Evolutionary conservation across 2,329 filamentous ascomycete species (phyloP).

Genomic region (Aureobasidium sp.): DNA sequence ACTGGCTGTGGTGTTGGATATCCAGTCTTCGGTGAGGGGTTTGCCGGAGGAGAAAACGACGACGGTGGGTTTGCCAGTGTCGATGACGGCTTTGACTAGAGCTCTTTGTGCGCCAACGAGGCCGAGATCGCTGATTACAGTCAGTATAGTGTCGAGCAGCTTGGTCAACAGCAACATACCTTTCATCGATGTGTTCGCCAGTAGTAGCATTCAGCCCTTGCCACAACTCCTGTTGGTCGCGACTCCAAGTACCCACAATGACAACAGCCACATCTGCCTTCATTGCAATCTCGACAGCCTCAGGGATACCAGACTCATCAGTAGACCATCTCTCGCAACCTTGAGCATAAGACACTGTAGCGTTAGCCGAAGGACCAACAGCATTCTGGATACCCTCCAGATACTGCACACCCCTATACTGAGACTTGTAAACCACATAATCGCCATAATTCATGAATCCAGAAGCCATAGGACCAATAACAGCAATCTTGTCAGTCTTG

Average conservation of each 20-base stretch:
- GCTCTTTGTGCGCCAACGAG: constrained; percentile 63
- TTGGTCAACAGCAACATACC: constrained; percentile 57
- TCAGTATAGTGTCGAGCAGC: too few relatives aligned
- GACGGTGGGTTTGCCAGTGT: constrained; percentile 58
- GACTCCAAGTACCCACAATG: constrained; percentile 66
- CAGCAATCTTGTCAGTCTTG: constrained; percentile 57
- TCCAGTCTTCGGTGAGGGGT: constrained; percentile 65
- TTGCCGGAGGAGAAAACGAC: constrained; percentile 64
- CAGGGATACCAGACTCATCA: constrained; percentile 58
- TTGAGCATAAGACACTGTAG: constrained; percentile 56
- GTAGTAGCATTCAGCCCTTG: constrained; percentile 63
- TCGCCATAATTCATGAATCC: constrained; percentile 67
- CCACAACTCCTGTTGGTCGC: constrained; percentile 66
- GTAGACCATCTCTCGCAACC: constrained; percentile 67
- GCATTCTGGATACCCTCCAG: constrained; percentile 58
- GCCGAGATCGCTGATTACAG: constrained; percentile 50
- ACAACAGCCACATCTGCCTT: constrained; percentile 64
- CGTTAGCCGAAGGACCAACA: constrained; percentile 38
- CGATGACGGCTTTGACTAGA: constrained; percentile 58
- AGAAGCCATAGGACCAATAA: constrained; percentile 68
- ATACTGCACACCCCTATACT: constrained; percentile 59
- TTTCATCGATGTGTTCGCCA: constrained; percentile 62
- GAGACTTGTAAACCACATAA: constrained; percentile 59
- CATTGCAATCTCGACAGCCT: constrained; percentile 55
- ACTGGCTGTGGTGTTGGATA: constrained; percentile 54